Evolutionary conservation across 768 basidiomycete genomes (phyloP).

Genomic region (Termitomyces sp.): DNA sequence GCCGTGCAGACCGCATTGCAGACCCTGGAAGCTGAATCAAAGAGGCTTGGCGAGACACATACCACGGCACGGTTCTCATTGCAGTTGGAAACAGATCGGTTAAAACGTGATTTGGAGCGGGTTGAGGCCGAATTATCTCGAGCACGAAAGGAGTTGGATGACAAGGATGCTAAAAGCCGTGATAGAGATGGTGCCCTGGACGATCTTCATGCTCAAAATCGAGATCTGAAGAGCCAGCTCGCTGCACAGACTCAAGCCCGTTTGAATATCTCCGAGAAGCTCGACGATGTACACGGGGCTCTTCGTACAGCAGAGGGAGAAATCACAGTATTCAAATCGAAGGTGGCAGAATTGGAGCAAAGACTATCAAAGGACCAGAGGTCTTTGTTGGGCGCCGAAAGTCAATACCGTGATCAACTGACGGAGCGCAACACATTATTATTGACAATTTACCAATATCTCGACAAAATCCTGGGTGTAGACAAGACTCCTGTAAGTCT

Average conservation of each 20-base stretch:
- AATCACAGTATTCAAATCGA: slow-evolving; percentile 48
- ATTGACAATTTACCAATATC: slow-evolving; percentile 89
- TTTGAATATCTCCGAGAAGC: slow-evolving; percentile 83
- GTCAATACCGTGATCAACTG: slow-evolving; percentile 84
- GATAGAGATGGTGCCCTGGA: slow-evolving; percentile 74
- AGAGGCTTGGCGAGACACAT: slow-evolving; percentile 78
- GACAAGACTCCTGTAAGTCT: slow-evolving; percentile 75
- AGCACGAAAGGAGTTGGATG: slow-evolving; percentile 62
- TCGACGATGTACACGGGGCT: slow-evolving; percentile 62
- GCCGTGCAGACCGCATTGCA: slow-evolving; percentile 72
- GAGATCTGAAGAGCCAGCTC: slow-evolving; percentile 74
- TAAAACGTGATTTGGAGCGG: slow-evolving; percentile 79
- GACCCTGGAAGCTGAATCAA: slow-evolving; percentile 68
- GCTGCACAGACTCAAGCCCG: slow-evolving; percentile 84
- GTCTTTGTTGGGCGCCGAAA: slow-evolving; percentile 63
- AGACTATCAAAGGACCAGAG: slow-evolving; percentile 81
- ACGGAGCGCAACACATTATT: slow-evolving; percentile 91
- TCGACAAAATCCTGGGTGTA: slow-evolving; percentile 90
- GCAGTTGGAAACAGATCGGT: slow-evolving; percentile 83
- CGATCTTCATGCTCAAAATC: slow-evolving; percentile 70
- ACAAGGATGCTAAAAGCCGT: slow-evolving; percentile 57
- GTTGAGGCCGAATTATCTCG: slow-evolving; percentile 75
- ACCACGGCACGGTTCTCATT: slow-evolving; percentile 80
- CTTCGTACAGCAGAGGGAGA: slow-evolving; percentile 71
- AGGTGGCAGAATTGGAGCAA: slow-evolving; percentile 71